Evolutionary conservation across 2,329 filamentous ascomycete genomes (phyloP).

Genomic region (Fusarium begoniae): DNA sequence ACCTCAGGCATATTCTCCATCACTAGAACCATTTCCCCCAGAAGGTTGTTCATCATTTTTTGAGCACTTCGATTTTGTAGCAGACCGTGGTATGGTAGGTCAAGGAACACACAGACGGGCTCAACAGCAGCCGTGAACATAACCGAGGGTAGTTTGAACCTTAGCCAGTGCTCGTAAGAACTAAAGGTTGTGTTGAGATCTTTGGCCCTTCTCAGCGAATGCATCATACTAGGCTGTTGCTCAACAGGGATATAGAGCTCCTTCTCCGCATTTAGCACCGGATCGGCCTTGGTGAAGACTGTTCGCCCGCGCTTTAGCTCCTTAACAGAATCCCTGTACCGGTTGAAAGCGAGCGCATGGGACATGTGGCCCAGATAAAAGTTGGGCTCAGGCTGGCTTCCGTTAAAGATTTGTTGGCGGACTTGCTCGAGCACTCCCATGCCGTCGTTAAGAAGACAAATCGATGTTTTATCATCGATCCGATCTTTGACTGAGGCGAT

Average conservation of each 20-base stretch:
- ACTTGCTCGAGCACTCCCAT: constrained; percentile 85
- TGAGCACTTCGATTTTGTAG: constrained; percentile 72
- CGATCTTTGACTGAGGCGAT: constrained; percentile 70
- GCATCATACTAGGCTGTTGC: constrained; percentile 36
- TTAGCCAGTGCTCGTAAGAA: constrained; percentile 62
- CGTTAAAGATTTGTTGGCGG: constrained; percentile 74
- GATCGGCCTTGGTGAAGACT: constrained; percentile 42
- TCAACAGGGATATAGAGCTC: constrained; percentile 27
- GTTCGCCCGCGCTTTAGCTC: constrained; percentile 48
- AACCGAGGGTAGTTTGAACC: constrained; percentile 80
- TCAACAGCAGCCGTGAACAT: constrained; percentile 82
- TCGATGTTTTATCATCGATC: constrained; percentile 72
- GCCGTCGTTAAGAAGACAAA: constrained; percentile 82
- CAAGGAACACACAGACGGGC: constrained; percentile 80
- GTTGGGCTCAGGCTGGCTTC: constrained; percentile 71
- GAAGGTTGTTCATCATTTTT: constrained; percentile 73
- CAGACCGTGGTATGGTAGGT: constrained; percentile 77
- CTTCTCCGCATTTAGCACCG: constrained; percentile 21
- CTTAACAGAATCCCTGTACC: constrained; percentile 51
- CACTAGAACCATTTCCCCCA: constrained; percentile 79
- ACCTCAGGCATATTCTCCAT: constrained; percentile 80
- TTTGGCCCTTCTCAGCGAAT: constrained; percentile 27
- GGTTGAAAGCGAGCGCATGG: constrained; percentile 57
- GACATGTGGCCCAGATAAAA: constrained; percentile 76
- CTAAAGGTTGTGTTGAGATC: constrained; percentile 37